phyloP scores from a whole-genome alignment of 148 eudicot species.

The Pouteria glomerata region DNA sequence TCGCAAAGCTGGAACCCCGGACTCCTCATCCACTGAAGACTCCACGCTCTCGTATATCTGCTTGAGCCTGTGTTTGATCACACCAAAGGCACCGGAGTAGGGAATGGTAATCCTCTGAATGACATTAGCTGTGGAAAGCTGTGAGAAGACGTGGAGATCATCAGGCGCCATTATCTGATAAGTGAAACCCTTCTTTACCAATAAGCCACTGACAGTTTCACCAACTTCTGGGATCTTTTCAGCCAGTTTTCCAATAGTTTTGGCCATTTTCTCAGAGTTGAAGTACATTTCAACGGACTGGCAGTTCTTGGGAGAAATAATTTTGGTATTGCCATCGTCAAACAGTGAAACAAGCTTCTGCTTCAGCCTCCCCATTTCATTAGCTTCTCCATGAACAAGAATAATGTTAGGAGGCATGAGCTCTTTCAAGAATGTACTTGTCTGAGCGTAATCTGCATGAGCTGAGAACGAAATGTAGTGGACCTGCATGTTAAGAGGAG shows the following conservation, averaged over 20 bases:
- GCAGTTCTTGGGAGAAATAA: conserved; percentile 77
- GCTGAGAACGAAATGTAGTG: conserved; percentile 96
- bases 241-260: conserved; percentile 77
- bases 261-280: conserved; percentile 87
- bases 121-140: conserved; percentile 74
- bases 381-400: conserved; percentile 90
- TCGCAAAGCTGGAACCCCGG: conserved; percentile 45
- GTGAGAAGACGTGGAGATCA: conserved; percentile 87
- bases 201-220: conserved; percentile 63
- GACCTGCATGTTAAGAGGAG: conserved; percentile 84
- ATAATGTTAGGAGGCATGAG: conserved; percentile 94
- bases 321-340: conserved; percentile 66
- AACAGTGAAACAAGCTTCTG: conserved; percentile 64
- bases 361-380: conserved; percentile 90
- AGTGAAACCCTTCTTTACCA: conserved; percentile 92
- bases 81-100: conserved; percentile 80
- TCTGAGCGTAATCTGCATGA: conserved; percentile 85
- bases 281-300: conserved; percentile 87
- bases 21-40: conserved; percentile 57
- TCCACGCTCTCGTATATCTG: conserved; percentile 85
- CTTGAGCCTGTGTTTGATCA: conserved; percentile 68
- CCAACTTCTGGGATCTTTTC: conserved; percentile 74
- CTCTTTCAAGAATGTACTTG: conserved; percentile 76
- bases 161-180: conserved; percentile 92
- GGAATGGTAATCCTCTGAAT: conserved; percentile 85